Base-by-base conservation (phyloP, 345 rosid species). In the Euphorbia pulcherrima region DNA sequence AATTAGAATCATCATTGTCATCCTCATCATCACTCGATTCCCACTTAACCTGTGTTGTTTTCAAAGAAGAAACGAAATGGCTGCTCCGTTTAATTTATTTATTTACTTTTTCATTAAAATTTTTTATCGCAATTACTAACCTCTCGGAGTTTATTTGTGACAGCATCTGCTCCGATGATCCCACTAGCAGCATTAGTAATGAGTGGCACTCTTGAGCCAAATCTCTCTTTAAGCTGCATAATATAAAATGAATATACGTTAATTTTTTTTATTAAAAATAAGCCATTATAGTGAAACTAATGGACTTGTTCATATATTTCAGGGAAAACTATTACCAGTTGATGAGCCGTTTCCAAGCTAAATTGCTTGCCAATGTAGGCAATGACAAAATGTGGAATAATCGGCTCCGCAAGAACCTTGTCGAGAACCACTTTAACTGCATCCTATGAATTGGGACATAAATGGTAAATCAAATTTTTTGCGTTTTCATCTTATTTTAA, bases 341-440 rank as follows among this genome's bases (percentile, higher is more conserved):
- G 64, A 39, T 70, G 77, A 57, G 79, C 68, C 37, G 56, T 55
- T 33, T 69, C 70, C 84, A 79, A 82, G 72, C 66, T 37, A 67
- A 68, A 68, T 7, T 53, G 60, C 60, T 58, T 41, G 33, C 83
- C 76, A 58, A 83, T 70, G 35, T 72, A 77, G 21, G 86, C 87
- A 13, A 83, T 76, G 5, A 74, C 87, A 62, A 89, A 89, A 65
- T 85, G 79, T 8, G 92, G 92, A 48, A 83, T 75, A 51, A 89
- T 84, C 0, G 96, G 92, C 72, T 83, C 68, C 1, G 85, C 77
- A 11, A 89, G 80, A 64, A 81, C 90, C 78, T 87, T 80, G 13
- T 84, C 90, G 55, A 85, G 57, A 47, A 84, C 89, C 79, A 87
- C 90, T 57, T 72, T 68, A 61, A 78, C 70, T 59, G 90, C 96